Base-by-base conservation (phyloP, 2,329 filamentous ascomycete species). In the Xylaria sp. region DNA sequence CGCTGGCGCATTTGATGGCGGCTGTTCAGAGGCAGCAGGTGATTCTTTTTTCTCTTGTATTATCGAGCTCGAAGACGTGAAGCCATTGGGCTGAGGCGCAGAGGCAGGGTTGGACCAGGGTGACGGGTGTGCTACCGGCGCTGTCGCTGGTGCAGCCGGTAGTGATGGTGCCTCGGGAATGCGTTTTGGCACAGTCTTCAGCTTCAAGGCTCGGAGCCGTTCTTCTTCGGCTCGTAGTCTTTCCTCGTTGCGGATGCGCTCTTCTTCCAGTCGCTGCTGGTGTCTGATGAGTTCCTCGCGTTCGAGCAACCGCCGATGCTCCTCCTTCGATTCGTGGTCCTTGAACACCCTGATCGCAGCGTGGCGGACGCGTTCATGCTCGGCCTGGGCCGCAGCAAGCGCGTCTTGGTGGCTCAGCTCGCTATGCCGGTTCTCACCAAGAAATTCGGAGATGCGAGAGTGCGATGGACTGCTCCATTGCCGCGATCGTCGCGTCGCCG, bases 331-430 rank as follows among this genome's bases (percentile, higher is more conserved):
- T 67, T 84, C 80, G 67, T 88, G 82, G 49, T 86, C 78, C 67
- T 85, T 79, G 64, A 82, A 85, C 7, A 84, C 84, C 18, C 82
- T 80, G 43, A 87, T 78, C 8, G 86, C 86, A 36, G 80, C 80
- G 63, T 85, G 80, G 33, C 86, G 85, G 12, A 95, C 86, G 33
- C 87, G 85, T 46, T 92, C 87, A 78, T 94, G 92, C 75, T 91
- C 87, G 15, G 84, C 84, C 58, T 88, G 88, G 3, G 91, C 91
- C 56, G 87, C 86, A 55, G 87, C 87, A 18, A 95, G 85, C 15
- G 91, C 91, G 73, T 89, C 86, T 67, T 86, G 85, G 76, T 93
- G 91, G 64, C 83, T 84, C 59, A 86, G 82, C 76, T 90, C 89
- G 41, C 86, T 87, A 71, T 92, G 89, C 43, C 87, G 85, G 39